Evolutionary conservation across 129 eudicot species (phyloP), one percentile per base, ranked within the genome.

Genomic region (Oenanthe sinensis): DNA sequence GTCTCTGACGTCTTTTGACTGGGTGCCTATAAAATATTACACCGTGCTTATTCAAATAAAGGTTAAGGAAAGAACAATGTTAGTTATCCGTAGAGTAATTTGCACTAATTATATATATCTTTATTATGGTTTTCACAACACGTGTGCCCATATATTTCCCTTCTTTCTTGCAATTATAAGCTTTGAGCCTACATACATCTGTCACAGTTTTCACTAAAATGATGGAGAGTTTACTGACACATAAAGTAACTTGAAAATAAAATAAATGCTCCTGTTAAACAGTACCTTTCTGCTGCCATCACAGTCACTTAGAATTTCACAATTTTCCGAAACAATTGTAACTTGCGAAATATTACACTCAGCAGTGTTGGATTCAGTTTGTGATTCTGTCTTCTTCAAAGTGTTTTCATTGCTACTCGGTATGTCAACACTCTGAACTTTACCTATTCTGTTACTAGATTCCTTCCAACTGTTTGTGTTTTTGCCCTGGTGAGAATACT

Each of bases 201-300:
- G 3, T 46, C 16, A 11, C 3, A 15, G 15, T 46, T 46, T 46
- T 12, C 11, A 46, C 50, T 9, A 46, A 2, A 3, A 12, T 46
- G 50, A 46, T 2, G 15, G 36, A 33, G 36, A 1, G 50, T 46
- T 46, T 46, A 46, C 15, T 46, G 50, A 46, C 15, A 46, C 50
- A 46, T 3, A 46, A 12, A 2, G 50, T 46, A 46, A 3, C 50
- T 46, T 46, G 13, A 46, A 46, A 46, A 46, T 15, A 10, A 9
- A 10, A 44, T 2, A 10, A 24, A 40, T 4, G 8, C 4, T 30
- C 8, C 19, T 17, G 15, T 14, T 30, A 22, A 62, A 36, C 9
- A 33, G 47, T 81, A 89, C 94, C 94, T 86, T 79, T 85, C 46
- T 82, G 71, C 81, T 76, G 52, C 78, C 87, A 77, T 75, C 74